A percentile compares a stretch with the other conserved stretches of the same genome.
Evolutionary conservation across 768 basidiomycete species (phyloP).

Genomic region (Tylopilus cervinicoccineus): DNA sequence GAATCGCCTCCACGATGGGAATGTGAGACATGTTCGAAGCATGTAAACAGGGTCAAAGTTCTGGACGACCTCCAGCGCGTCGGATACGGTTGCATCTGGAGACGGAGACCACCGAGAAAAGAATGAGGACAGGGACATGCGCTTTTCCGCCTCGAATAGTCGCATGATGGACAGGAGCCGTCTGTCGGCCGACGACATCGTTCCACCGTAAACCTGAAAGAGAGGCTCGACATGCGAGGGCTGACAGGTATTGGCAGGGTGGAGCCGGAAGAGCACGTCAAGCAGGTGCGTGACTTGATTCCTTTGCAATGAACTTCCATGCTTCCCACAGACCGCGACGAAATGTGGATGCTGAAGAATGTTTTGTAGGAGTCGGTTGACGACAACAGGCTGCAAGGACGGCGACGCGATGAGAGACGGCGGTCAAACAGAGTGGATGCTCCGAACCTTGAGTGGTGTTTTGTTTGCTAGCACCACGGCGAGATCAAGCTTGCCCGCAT

Average conservation of each 20-base stretch:
- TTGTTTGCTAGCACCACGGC: constrained; percentile 37
- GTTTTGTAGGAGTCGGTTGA: constrained; percentile 73
- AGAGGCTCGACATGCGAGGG: constrained; percentile 79
- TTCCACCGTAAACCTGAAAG: constrained; percentile 69
- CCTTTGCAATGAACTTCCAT: constrained; percentile 29
- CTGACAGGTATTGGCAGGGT: constrained; percentile 84
- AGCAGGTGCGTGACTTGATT: constrained; percentile 54
- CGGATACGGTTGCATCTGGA: constrained; percentile 38
- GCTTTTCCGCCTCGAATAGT: constrained; percentile 71
- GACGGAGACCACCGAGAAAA: constrained; percentile 63
- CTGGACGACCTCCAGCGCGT: constrained; percentile 61
- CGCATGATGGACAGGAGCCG: constrained; percentile 70
- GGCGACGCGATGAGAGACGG: not conserved
- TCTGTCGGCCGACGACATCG: constrained; percentile 60
- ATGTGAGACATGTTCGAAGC: constrained; percentile 67
- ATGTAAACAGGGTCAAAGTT: constrained; percentile 65
- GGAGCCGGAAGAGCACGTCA: constrained; percentile 63
- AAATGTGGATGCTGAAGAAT: constrained; percentile 70
- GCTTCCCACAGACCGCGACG: constrained; percentile 39
- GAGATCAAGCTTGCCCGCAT: constrained; percentile 40
- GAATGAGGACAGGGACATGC: constrained; percentile 58
- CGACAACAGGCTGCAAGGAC: constrained; percentile 51
- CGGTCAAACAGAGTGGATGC: not conserved
- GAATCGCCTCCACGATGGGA: constrained; percentile 61
- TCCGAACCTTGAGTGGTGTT: constrained; percentile 57